These are phyloP conservation scores for Dioscorea cayenensis DNA, from an alignment of 116 monocot species.

Conservation along the genomic window DNA sequence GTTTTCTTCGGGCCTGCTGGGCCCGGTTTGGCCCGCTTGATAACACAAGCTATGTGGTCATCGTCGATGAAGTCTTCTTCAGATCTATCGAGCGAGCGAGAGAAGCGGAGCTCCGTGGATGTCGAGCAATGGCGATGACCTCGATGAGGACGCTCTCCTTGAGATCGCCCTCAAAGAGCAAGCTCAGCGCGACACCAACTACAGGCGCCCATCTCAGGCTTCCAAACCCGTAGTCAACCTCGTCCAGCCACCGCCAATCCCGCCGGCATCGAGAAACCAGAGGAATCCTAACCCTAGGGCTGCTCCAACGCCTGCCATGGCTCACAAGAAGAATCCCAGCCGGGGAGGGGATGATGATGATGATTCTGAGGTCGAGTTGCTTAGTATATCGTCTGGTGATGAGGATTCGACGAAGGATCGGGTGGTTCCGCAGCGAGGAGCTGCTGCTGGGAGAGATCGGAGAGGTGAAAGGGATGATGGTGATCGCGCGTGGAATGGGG, in stretches of 20 bases:
- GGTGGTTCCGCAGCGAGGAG: conserved; percentile 13
- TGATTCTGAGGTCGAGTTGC: conserved; percentile 95
- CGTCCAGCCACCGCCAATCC: conserved; percentile 49
- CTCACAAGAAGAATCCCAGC: conserved; percentile 12
- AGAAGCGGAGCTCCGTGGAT: conserved; percentile 3
- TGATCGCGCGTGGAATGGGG: conserved; percentile 67
- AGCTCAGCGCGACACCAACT: conserved; percentile 63
- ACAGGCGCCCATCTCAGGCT: conserved; percentile 41
- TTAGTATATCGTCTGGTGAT: conserved; percentile 94
- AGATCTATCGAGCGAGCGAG: conserved; percentile 2
- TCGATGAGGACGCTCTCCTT: conserved; percentile 95
- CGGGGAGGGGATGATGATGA: conserved; percentile 60
- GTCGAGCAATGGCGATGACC: conserved; percentile 47
- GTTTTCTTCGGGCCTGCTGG: too few species aligned
- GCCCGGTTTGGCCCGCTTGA: too few species aligned
- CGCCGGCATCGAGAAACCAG: conserved; percentile 11
- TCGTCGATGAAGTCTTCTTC: conserved; percentile 1
- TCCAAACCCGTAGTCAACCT: conserved; percentile 84
- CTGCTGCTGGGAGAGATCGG: conserved; percentile 19
- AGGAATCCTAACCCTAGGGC: conserved; percentile 29
- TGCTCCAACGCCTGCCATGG: conserved; percentile 5
- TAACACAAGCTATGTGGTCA: conserved; percentile 1
- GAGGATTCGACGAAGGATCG: conserved; percentile 63
- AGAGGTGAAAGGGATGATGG: conserved; percentile 40
- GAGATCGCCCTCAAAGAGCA: conserved; percentile 94